phyloP scores from a whole-genome alignment of 805 yeast species.

The Zygosaccharomyces lentus region DNA sequence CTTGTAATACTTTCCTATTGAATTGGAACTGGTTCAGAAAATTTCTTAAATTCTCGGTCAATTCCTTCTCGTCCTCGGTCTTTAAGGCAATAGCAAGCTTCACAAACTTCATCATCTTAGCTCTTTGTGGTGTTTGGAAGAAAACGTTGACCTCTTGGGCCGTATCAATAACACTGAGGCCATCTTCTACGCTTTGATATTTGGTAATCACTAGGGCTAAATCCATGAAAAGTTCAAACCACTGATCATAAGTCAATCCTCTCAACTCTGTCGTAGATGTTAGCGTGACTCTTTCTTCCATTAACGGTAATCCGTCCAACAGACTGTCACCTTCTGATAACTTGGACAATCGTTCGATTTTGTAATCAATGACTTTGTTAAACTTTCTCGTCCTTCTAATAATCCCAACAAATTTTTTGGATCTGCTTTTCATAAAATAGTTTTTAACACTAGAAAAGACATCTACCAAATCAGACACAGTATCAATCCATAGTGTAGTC shows the following conservation, averaged over 20 bases:
- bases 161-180: constrained; percentile 63
- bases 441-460: constrained; percentile 72
- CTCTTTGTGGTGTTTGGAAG: constrained; percentile 56
- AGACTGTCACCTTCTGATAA: constrained; percentile 53
- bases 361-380: constrained; percentile 65
- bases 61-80: constrained; percentile 49
- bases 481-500: constrained; percentile 72
- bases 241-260: constrained; percentile 69
- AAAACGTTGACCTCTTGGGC: constrained; percentile 80
- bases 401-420: constrained; percentile 64
- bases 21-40: constrained; percentile 70
- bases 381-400: constrained; percentile 57
- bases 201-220: constrained; percentile 65
- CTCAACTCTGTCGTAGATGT: constrained; percentile 60
- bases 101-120: constrained; percentile 57
- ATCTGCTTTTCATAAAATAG: constrained; percentile 74
- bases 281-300: constrained; percentile 40
- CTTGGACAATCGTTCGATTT: constrained; percentile 61
- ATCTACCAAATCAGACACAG: constrained; percentile 78
- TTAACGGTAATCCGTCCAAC: constrained; percentile 34
- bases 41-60: constrained; percentile 56
- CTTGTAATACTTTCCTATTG: constrained; percentile 58
- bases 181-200: constrained; percentile 56
- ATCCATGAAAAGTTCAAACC: constrained; percentile 84
- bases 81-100: constrained; percentile 55